Percentiles rank a stretch among this genome's conserved stretches.
Evolutionary conservation across 2,329 filamentous ascomycete genomes (phyloP).

Genomic region (Xylariaceae sp.): DNA sequence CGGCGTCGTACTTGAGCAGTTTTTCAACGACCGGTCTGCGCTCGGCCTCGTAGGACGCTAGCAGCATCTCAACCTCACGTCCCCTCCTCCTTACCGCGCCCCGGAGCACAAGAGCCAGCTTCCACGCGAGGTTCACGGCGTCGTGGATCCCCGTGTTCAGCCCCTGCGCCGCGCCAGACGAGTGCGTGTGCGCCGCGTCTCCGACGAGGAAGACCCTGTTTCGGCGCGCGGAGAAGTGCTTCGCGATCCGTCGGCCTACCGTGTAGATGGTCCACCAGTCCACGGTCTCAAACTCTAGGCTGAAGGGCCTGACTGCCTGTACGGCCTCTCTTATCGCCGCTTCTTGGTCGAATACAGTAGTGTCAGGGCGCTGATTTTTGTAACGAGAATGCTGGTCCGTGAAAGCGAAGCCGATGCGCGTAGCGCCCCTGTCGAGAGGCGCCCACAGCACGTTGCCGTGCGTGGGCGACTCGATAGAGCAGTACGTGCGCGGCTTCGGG

Average conservation of each 20-base stretch:
- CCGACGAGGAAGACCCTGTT: slow-evolving; percentile 49
- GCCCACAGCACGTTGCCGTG: slow-evolving; percentile 53
- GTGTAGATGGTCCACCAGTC: slow-evolving; percentile 37
- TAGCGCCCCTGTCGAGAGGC: slow-evolving; percentile 46
- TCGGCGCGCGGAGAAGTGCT: slow-evolving; percentile 34
- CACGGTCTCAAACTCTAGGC: slow-evolving; percentile 35
- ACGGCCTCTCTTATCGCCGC: slow-evolving; percentile 13
- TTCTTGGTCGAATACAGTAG: slow-evolving; percentile 32
- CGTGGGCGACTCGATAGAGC: slow-evolving; percentile 44
- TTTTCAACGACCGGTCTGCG: slow-evolving; percentile 39
- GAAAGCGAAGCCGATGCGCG: slow-evolving; percentile 49
- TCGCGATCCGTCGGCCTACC: slow-evolving; percentile 17
- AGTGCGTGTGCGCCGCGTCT: slow-evolving; percentile 53
- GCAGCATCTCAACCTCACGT: slow-evolving; percentile 35
- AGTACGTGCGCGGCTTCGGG: slow-evolving; percentile 42
- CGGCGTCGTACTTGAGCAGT: slow-evolving; percentile 38
- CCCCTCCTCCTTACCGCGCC: slow-evolving; percentile 16
- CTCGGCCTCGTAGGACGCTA: slow-evolving; percentile 44
- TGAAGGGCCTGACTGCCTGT: slow-evolving; percentile 29
- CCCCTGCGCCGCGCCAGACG: slow-evolving; percentile 49
- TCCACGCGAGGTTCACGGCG: slow-evolving; percentile 46
- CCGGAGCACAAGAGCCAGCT: slow-evolving; percentile 39
- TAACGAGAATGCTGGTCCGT: slow-evolving; percentile 39
- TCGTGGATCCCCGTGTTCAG: slow-evolving; percentile 51
- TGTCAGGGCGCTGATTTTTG: slow-evolving; percentile 31